A percentile compares a stretch with the other conserved stretches of the same genome.
Evolutionary conservation across 805 yeast species (phyloP).

Genomic region (Candida cerambycidarum): DNA sequence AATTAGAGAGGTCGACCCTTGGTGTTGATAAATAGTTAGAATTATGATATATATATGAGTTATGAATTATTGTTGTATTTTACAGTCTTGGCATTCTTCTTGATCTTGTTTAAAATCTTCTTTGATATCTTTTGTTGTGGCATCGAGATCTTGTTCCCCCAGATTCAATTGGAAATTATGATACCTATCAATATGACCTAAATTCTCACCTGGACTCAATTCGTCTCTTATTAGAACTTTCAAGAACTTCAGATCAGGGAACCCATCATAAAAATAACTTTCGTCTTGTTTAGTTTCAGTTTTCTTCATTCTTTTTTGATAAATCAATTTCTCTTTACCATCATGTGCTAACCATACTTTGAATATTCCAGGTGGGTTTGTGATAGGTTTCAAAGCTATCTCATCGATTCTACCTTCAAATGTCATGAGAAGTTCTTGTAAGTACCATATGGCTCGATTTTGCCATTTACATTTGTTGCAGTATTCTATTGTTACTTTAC

Average conservation of each 20-base stretch:
- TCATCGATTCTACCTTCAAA: slow-evolving; percentile 61
- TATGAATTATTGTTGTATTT: slow-evolving; percentile 2
- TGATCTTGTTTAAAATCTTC: not conserved
- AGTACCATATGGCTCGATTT: slow-evolving; percentile 82
- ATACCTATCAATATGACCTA: slow-evolving; percentile 64
- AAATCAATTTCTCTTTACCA: slow-evolving; percentile 25
- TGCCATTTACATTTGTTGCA: slow-evolving; percentile 90
- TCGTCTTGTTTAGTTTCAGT: slow-evolving; percentile 29
- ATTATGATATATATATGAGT: slow-evolving; percentile 1
- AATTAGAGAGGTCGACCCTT: slow-evolving; percentile 2
- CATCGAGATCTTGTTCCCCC: not conserved
- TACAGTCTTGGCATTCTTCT: slow-evolving; percentile 19
- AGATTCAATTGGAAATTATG: slow-evolving; percentile 10
- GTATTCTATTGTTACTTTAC: slow-evolving; percentile 56
- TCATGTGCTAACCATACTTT: slow-evolving; percentile 17
- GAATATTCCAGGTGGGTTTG: slow-evolving; percentile 26
- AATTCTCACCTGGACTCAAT: slow-evolving; percentile 50
- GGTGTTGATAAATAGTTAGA: too few species aligned
- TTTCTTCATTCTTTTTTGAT: slow-evolving; percentile 53
- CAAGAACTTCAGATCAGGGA: slow-evolving; percentile 81
- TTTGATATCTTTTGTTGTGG: not conserved
- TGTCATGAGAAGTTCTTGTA: slow-evolving; percentile 82
- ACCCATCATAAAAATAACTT: slow-evolving; percentile 56
- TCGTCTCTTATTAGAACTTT: slow-evolving; percentile 65
- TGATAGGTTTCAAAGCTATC: slow-evolving; percentile 24